phyloP scores from a whole-genome alignment of 306 rosid genomes.

The Cucumis sativus region Cucumber_9930_V3 NC_026658.2:5014501-5015000 shows the following conservation, averaged over 20 bases:
- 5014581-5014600: neutral
- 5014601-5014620: neutral
- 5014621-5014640: neutral
- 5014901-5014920: neutral
- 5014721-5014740: constrained; percentile 65
- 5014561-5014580: constrained; percentile 52
- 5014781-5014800: neutral
- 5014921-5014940: neutral
- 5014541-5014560: constrained; percentile 73
- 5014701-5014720: constrained; percentile 42
- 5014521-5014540: constrained; percentile 64
- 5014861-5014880: neutral
- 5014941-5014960: constrained; percentile 28
- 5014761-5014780: neutral
- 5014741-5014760: no score
- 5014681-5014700: constrained; percentile 80
- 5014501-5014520: constrained; percentile 40
- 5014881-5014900: neutral
- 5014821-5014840: neutral
- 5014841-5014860: neutral
- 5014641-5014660: constrained; percentile 67
- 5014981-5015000: constrained; percentile 80
- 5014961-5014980: constrained; percentile 88
- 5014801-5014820: neutral
- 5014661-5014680: constrained; percentile 71